A percentile compares a stretch with the other conserved stretches of the same genome.
phyloP scores from a whole-genome alignment of 2,329 filamentous ascomycete genomes.

The Coniochaeta sp. region DNA sequence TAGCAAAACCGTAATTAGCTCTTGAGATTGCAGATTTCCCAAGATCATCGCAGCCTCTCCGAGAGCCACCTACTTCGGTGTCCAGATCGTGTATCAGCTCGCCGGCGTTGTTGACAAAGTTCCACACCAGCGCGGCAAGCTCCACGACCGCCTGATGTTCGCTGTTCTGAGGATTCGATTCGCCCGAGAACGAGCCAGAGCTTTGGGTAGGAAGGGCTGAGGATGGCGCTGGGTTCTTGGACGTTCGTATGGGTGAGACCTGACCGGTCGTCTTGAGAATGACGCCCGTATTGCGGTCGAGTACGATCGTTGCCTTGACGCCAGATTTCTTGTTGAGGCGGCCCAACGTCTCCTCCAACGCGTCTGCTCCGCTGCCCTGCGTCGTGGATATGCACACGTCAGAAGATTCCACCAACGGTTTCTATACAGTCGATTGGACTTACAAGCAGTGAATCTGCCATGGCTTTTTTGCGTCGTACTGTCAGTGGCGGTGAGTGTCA shows the following conservation, averaged over 20 bases:
- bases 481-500: constrained; percentile 26
- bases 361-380: constrained; percentile 45
- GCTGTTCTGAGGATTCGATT: constrained; percentile 30
- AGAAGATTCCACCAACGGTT: background rate
- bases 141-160: constrained; percentile 60
- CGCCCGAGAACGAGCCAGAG: constrained; percentile 35
- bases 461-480: constrained; percentile 38
- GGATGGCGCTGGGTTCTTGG: constrained; percentile 16
- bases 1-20: constrained; percentile 18
- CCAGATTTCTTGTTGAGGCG: constrained; percentile 71
- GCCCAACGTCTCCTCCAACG: constrained; percentile 57
- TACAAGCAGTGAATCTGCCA: constrained; percentile 12
- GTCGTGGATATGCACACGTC: constrained; percentile 9
- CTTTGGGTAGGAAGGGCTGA: constrained; percentile 20
- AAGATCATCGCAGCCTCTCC: constrained; percentile 1
- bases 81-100: constrained; percentile 67
- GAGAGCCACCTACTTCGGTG: constrained; percentile 45
- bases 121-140: constrained; percentile 69
- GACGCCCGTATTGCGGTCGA: constrained; percentile 64
- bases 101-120: constrained; percentile 63
- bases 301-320: constrained; percentile 69
- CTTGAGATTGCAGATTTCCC: constrained; percentile 7
- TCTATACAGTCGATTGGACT: background rate
- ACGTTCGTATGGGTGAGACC: constrained; percentile 48
- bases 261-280: constrained; percentile 71